phyloP scores from a whole-genome alignment of 805 yeast species.

The Zygosaccharomyces lentus region DNA sequence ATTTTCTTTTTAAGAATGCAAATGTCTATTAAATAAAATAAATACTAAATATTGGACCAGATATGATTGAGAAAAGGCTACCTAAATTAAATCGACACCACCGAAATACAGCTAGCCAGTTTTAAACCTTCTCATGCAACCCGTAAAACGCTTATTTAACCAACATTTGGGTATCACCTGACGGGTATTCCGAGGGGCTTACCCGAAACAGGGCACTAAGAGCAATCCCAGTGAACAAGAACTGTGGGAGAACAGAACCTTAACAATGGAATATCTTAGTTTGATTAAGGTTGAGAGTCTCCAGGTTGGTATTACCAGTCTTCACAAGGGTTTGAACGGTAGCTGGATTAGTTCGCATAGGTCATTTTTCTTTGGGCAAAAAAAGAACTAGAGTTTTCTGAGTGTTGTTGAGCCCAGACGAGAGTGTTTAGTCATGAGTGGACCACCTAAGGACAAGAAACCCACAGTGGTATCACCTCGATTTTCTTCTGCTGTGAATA shows the following conservation, averaged over 20 bases:
- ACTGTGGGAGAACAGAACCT: background rate
- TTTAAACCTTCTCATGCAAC: background rate
- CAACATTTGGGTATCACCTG: background rate
- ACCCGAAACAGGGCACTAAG: slow-evolving; percentile 5
- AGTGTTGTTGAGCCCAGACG: background rate
- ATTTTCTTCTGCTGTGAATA: slow-evolving; percentile 18
- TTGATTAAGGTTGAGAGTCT: background rate
- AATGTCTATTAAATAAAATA: no score
- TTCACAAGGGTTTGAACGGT: slow-evolving; percentile 1
- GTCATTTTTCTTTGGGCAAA: background rate
- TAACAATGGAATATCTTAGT: background rate
- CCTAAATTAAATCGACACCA: background rate
- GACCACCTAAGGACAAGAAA: slow-evolving; percentile 14
- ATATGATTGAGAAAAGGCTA: no score
- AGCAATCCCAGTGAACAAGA: slow-evolving; percentile 4
- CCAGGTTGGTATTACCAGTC: background rate
- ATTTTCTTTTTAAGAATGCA: no score
- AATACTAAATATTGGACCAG: no score
- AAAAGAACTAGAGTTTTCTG: background rate
- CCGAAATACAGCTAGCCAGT: background rate
- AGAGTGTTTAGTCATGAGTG: slow-evolving; percentile 9
- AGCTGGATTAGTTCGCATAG: background rate
- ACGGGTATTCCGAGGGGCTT: background rate
- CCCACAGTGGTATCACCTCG: slow-evolving; percentile 18
- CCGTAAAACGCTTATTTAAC: background rate